Conservation (phyloP, 2,329 filamentous ascomycete species). For the Stagonosporopsis tanaceti region DNA sequence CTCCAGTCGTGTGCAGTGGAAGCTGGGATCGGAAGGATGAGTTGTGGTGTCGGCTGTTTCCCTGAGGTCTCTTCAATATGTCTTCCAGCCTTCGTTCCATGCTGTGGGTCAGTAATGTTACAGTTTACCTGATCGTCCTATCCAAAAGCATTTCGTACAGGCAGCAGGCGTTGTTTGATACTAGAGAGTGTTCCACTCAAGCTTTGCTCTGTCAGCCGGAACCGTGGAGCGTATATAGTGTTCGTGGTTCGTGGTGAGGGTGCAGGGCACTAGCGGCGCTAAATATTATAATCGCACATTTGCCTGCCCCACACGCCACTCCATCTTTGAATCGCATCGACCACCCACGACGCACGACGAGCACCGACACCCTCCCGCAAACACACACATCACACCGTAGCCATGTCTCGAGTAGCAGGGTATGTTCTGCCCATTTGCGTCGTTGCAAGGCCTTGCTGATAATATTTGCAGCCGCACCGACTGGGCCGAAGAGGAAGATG, state of each 20-base stretch:
- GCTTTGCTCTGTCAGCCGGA: background rate
- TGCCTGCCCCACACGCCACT: slow-evolving; percentile 30
- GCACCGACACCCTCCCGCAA: slow-evolving; percentile 7
- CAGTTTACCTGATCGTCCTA: background rate
- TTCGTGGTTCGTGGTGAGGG: background rate
- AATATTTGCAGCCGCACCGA: slow-evolving; percentile 66
- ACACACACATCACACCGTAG: slow-evolving; percentile 20
- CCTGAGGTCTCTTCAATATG: background rate
- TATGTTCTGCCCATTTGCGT: slow-evolving; percentile 22
- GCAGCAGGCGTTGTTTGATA: background rate
- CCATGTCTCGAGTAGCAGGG: slow-evolving; percentile 52
- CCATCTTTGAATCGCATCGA: slow-evolving; percentile 25
- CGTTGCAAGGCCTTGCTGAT: slow-evolving; percentile 13
- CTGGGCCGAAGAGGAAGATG: slow-evolving; percentile 92
- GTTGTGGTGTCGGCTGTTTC: background rate
- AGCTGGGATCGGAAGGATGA: slow-evolving; percentile 44
- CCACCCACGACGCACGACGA: slow-evolving; percentile 13
- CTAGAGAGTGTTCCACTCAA: background rate
- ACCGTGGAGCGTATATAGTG: background rate
- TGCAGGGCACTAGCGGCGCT: slow-evolving; percentile 17
- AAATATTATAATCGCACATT: slow-evolving; percentile 20
- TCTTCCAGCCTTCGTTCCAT: background rate
- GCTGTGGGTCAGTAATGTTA: background rate
- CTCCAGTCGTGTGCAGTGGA: slow-evolving; percentile 45
- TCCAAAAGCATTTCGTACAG: too few species aligned